Base-by-base conservation (phyloP, 2,329 filamentous ascomycete species). In the Niveomyces coronatus region DNA sequence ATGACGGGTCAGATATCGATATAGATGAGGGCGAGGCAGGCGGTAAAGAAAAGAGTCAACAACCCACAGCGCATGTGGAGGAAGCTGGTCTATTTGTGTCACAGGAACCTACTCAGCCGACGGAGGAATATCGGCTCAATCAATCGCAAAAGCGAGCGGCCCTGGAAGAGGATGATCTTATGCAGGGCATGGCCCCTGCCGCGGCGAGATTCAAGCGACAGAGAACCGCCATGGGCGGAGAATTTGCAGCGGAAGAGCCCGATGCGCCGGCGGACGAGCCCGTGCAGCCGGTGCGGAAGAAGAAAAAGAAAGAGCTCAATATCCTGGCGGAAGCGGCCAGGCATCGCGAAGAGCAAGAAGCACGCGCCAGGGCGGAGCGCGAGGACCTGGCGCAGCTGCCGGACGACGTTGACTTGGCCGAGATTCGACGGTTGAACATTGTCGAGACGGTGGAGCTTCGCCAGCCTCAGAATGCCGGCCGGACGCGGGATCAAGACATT, bases 121-220 rank as follows among this genome's bases (percentile, higher is more conserved):
- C 40, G 4, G 45, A 52, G 14, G 47, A 47, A 8, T 53, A 51
- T 9, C 26, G 41, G 13, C 37, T 48, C 8, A 49, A 44, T 9
- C 53, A 55, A 2, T 56, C 61, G 14, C 62, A 64, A 20, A 77
- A 77, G 49, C 59, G 73, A 17, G 54, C 52, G 3, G 62, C 64
- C 4, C 60, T 65, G 0, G 56, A 55, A 1, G 59, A 67, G 35
- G 61, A 74, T 38, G 73, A 82, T 31, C 59, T 82, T 8, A 74
- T 89, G 55, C 78, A 86, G 11, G 68, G 72, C 16, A 72, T 94
- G 39, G 77, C 88, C 2, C 84, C 87, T 0, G 85, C 80, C 1
- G 79, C 84, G 4, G 77, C 82, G 19, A 78, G 78, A 5, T 74
- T 87, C 53, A 96, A 94, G 56, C 76, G 79, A n/a, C 79, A 82